These are phyloP conservation scores for Termitomyces sp. DNA, from an alignment of 768 basidiomycete species.

Conservation along the genomic window DNA sequence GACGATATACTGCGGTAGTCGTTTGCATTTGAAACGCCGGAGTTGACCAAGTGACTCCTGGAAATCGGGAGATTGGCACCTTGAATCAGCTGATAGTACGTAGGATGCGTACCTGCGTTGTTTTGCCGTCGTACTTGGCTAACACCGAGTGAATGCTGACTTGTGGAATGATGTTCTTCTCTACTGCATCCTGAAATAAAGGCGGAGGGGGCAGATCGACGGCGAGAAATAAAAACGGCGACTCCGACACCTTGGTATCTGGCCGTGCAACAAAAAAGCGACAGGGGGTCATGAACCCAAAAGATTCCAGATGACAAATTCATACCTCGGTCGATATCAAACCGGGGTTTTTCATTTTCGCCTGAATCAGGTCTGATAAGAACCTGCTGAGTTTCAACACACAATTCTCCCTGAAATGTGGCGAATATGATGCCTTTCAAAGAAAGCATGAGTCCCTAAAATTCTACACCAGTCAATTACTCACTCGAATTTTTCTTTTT, in stretches of 20 bases:
- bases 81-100: neutral
- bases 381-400: slow-evolving; percentile 92
- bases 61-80: neutral
- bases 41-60: slow-evolving; percentile 86
- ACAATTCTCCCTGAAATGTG: slow-evolving; percentile 92
- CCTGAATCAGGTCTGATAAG: slow-evolving; percentile 76
- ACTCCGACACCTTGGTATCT: slow-evolving; percentile 84
- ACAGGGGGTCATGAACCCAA: slow-evolving; percentile 1
- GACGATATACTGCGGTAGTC: slow-evolving; percentile 88
- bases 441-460: slow-evolving; percentile 15
- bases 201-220: slow-evolving; percentile 98
- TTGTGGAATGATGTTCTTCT: slow-evolving; percentile 99
- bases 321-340: slow-evolving; percentile 92
- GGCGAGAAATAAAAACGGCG: slow-evolving; percentile 94
- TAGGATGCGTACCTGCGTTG: slow-evolving; percentile 64
- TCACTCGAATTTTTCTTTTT: slow-evolving; percentile 87
- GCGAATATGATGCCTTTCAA: slow-evolving; percentile 81
- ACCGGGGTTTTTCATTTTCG: slow-evolving; percentile 78
- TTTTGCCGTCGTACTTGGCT: slow-evolving; percentile 90
- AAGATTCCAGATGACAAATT: neutral
- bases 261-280: slow-evolving; percentile 1
- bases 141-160: slow-evolving; percentile 88
- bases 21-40: slow-evolving; percentile 86
- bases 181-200: slow-evolving; percentile 91
- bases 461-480: slow-evolving; percentile 24